A percentile compares a stretch with the other conserved stretches of the same genome.
These are phyloP conservation scores for Botrytis medusae DNA, from an alignment of 2,329 filamentous ascomycete species.

Conservation along the genomic window DNA sequence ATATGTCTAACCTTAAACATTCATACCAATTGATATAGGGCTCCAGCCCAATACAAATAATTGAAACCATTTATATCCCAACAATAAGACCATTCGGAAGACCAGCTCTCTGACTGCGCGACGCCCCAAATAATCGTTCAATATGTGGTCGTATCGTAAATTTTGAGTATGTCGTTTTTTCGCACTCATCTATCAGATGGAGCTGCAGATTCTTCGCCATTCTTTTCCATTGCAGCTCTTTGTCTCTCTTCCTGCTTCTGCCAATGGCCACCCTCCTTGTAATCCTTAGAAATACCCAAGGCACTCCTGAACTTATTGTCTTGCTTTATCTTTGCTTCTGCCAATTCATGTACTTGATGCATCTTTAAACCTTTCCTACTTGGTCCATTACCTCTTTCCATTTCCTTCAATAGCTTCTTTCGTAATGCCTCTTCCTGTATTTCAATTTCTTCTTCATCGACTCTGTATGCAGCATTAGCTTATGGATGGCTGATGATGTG, in stretches of 20 bases:
- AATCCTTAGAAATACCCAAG: conserved; percentile 81
- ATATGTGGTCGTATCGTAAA: neutral
- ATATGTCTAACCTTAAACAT: conserved; percentile 2
- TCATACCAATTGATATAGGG: neutral
- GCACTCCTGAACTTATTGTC: conserved; percentile 84
- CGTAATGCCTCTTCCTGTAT: conserved; percentile 66
- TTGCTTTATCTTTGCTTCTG: conserved; percentile 94
- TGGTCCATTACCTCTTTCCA: conserved; percentile 42
- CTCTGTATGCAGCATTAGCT: conserved; percentile 45
- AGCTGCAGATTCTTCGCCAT: conserved; percentile 2
- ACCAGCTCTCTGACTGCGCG: neutral
- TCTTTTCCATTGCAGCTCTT: conserved; percentile 19
- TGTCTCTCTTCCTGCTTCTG: conserved; percentile 63
- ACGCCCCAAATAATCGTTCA: neutral
- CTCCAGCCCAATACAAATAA: neutral
- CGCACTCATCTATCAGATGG: neutral
- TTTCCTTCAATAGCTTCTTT: conserved; percentile 54
- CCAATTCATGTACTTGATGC: conserved; percentile 94
- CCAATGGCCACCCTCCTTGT: conserved; percentile 85
- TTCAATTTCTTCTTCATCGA: conserved; percentile 91
- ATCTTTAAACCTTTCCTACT: conserved; percentile 68
- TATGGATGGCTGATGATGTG: neutral
- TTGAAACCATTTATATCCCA: neutral
- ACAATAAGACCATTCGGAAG: neutral
- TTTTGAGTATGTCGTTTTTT: neutral